phyloP scores from a whole-genome alignment of 805 yeast genomes.

The Torulaspora microellipsoides region DNA sequence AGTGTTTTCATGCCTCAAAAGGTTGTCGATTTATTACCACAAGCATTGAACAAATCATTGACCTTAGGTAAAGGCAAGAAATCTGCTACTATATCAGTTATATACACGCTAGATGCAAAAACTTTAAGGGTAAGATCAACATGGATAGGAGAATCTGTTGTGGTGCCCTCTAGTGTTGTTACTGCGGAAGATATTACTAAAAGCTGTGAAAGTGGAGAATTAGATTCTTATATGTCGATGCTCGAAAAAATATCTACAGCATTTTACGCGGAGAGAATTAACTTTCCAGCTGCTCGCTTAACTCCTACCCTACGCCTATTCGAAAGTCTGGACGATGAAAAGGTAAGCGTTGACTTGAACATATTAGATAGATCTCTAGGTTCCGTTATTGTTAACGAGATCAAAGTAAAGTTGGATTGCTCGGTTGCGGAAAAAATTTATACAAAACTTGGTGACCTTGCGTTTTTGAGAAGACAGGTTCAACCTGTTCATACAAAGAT shows the following conservation, averaged over 20 bases:
- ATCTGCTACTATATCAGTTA: conserved; percentile 68
- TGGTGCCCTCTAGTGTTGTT: conserved; percentile 50
- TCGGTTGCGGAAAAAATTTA: conserved; percentile 80
- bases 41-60: conserved; percentile 51
- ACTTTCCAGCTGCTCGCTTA: conserved; percentile 14
- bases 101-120: conserved; percentile 71
- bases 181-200: conserved; percentile 20
- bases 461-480: conserved; percentile 82
- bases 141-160: conserved; percentile 67
- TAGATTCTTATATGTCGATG: conserved; percentile 12
- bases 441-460: conserved; percentile 70
- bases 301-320: conserved; percentile 53
- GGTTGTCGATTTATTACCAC: conserved; percentile 63
- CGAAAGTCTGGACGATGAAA: conserved; percentile 83
- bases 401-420: conserved; percentile 73
- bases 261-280: conserved; percentile 26
- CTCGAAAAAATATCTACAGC: conserved; percentile 24
- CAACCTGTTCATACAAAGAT: conserved; percentile 78
- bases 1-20: conserved; percentile 84
- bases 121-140: conserved; percentile 69
- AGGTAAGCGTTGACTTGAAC: conserved; percentile 64
- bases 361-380: conserved; percentile 60
- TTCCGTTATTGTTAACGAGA: conserved; percentile 61
- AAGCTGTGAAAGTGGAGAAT: conserved; percentile 12
- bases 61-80: conserved; percentile 59